Evolutionary conservation across 83 land plant species (phyloP).

Genomic region (Isoetes engelmannii): DNA sequence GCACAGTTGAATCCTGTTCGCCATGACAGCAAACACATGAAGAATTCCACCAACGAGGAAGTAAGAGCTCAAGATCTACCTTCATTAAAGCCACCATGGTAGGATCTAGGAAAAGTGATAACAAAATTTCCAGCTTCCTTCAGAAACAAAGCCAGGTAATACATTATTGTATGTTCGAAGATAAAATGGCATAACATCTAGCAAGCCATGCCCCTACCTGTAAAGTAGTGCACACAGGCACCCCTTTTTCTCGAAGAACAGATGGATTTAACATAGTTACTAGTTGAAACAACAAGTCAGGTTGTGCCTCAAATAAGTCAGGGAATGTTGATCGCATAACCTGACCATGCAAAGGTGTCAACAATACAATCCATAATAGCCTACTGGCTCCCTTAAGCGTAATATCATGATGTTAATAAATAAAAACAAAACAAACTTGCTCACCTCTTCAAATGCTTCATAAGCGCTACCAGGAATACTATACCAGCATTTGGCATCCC

Average conservation of each 20-base stretch:
- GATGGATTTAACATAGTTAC: slow-evolving; percentile 97
- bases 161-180: too few species aligned
- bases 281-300: slow-evolving; percentile 92
- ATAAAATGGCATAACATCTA: too few species aligned
- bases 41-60: neutral
- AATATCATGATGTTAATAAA: neutral
- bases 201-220: slow-evolving; percentile 43
- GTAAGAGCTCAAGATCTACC: slow-evolving; percentile 42
- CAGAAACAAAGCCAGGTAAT: neutral
- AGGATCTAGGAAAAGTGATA: slow-evolving; percentile 90
- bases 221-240: slow-evolving; percentile 72
- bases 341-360: slow-evolving; percentile 29
- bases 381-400: neutral
- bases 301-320: slow-evolving; percentile 94
- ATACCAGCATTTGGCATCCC: slow-evolving; percentile 97
- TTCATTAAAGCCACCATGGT: slow-evolving; percentile 87
- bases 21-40: slow-evolving; percentile 8
- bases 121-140: slow-evolving; percentile 97
- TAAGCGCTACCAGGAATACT: slow-evolving; percentile 92
- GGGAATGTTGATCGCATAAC: slow-evolving; percentile 81
- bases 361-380: slow-evolving; percentile 1
- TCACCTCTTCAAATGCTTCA: slow-evolving; percentile 82
- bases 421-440: neutral
- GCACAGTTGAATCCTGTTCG: slow-evolving; percentile 89
- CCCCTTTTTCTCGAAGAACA: slow-evolving; percentile 64